Conservation (phyloP, 2,329 filamentous ascomycete species). For the Talaromyces pinophilus region DNA sequence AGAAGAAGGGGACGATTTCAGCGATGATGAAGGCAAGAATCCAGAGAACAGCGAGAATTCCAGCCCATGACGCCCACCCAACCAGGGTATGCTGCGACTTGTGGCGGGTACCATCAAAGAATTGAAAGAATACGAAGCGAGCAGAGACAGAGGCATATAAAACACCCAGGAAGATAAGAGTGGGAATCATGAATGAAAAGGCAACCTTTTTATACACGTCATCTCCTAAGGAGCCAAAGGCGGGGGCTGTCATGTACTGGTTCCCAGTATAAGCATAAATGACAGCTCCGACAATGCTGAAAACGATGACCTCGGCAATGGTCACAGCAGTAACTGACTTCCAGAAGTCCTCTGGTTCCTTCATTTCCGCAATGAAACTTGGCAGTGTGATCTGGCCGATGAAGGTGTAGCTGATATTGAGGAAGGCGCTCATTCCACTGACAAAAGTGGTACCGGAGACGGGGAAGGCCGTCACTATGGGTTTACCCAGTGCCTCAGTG, state of each 20-base stretch:
- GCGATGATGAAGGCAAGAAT: constrained; percentile 88
- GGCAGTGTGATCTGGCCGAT: constrained; percentile 94
- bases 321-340: constrained; percentile 92
- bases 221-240: constrained; percentile 79
- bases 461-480: constrained; percentile 69
- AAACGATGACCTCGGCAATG: constrained; percentile 81
- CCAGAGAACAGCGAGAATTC: constrained; percentile 68
- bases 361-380: constrained; percentile 96
- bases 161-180: constrained; percentile 86
- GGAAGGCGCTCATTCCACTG: constrained; percentile 78
- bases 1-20: constrained; percentile 92
- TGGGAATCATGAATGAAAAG: constrained; percentile 95
- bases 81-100: constrained; percentile 76
- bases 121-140: constrained; percentile 87
- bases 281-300: constrained; percentile 76
- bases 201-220: constrained; percentile 79
- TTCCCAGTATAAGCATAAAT: constrained; percentile 87
- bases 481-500: constrained; percentile 60
- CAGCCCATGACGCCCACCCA: constrained; percentile 78
- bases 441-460: constrained; percentile 75
- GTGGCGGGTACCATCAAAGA: constrained; percentile 78
- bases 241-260: constrained; percentile 83
- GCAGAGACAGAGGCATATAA: constrained; percentile 88
- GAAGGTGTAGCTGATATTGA: constrained; percentile 96
- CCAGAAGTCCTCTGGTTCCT: constrained; percentile 75